Evolutionary conservation across 306 rosid genomes (phyloP).

Genomic region (Herpetospermum pedunculosum): DNA sequence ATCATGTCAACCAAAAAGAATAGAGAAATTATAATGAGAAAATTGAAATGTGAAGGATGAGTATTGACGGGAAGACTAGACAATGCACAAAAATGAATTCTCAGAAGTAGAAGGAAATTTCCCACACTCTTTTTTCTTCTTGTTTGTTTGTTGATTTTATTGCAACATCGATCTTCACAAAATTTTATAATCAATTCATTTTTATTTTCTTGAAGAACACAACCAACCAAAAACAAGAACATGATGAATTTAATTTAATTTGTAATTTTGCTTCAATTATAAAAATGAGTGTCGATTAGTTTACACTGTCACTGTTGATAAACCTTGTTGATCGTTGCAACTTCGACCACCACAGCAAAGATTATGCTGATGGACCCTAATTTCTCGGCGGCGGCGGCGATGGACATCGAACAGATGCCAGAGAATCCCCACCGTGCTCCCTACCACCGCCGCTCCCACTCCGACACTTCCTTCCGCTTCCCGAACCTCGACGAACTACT

Average conservation of each 20-base stretch:
- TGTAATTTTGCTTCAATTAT: neutral
- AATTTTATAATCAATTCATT: neutral
- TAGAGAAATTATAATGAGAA: too few relatives aligned
- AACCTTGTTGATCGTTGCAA: neutral
- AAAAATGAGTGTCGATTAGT: neutral
- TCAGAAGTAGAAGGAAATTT: too few relatives aligned
- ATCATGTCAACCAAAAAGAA: too few relatives aligned
- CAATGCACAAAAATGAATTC: too few relatives aligned
- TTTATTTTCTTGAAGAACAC: neutral
- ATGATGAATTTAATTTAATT: neutral
- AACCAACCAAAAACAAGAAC: neutral
- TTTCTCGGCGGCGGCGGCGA: conserved; percentile 26
- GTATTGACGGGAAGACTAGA: too few relatives aligned
- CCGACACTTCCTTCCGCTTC: conserved; percentile 76
- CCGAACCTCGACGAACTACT: conserved; percentile 84
- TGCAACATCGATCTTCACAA: neutral
- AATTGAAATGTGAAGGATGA: too few relatives aligned
- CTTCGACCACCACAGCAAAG: neutral
- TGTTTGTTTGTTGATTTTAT: neutral
- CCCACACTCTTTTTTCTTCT: neutral
- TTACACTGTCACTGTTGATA: neutral
- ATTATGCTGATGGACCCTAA: conserved; percentile 27
- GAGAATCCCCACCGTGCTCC: conserved; percentile 52
- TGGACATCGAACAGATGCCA: conserved; percentile 69
- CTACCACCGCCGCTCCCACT: conserved; percentile 87